A percentile compares a stretch with the other conserved stretches of the same genome.
These are phyloP conservation scores for Quillaja saponaria DNA, from an alignment of 306 rosid species.

Conservation along the genomic window DNA sequence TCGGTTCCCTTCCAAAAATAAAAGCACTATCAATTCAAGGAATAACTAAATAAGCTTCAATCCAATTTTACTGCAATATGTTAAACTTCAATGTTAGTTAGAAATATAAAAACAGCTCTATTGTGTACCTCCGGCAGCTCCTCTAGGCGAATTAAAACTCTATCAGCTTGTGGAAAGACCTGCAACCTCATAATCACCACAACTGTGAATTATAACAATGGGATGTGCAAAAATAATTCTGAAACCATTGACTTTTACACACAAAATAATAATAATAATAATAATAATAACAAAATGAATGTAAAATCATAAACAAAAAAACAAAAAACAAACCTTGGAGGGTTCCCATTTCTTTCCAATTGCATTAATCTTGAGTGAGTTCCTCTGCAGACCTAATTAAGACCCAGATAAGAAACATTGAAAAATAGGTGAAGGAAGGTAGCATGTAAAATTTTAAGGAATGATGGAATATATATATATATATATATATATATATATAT, in stretches of 20 bases:
- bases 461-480: no score
- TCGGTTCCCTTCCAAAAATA: neutral
- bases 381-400: constrained; percentile 53
- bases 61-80: no score
- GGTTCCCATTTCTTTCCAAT: constrained; percentile 72
- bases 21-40: no score
- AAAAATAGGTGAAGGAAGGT: neutral
- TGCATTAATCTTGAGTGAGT: constrained; percentile 59
- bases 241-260: constrained; percentile 12
- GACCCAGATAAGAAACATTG: constrained; percentile 23
- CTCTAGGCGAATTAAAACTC: constrained; percentile 89
- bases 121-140: constrained; percentile 56
- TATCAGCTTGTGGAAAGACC: constrained; percentile 95
- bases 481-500: no score
- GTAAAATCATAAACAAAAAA: neutral
- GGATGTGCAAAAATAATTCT: no score
- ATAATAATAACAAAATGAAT: neutral
- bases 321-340: constrained; percentile 40
- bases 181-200: constrained; percentile 36
- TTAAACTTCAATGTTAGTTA: neutral
- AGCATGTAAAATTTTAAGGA: constrained; percentile 13
- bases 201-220: no score
- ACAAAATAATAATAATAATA: neutral
- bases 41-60: no score
- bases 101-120: neutral